Evolutionary conservation across 805 yeast species (phyloP).

Genomic region (Kodamaea leandrae): DNA sequence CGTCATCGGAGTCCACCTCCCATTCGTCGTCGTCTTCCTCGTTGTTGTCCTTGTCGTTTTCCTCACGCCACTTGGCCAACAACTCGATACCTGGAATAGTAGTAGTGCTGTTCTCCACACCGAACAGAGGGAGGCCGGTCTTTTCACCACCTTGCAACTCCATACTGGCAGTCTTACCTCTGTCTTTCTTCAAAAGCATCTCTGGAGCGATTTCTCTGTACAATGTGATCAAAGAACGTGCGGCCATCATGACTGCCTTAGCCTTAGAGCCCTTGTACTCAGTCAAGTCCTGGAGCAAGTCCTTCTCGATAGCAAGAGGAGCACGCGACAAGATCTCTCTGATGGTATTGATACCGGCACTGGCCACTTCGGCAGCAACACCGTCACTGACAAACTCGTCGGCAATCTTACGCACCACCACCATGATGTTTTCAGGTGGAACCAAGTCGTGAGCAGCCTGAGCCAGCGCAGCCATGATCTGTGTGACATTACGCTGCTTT

Average conservation of each 20-base stretch:
- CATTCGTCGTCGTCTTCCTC: slow-evolving; percentile 48
- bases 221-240: slow-evolving; percentile 77
- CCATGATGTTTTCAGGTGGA: slow-evolving; percentile 86
- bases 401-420: slow-evolving; percentile 86
- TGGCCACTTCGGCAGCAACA: slow-evolving; percentile 96
- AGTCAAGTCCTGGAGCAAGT: slow-evolving; percentile 81
- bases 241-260: slow-evolving; percentile 93
- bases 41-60: slow-evolving; percentile 53
- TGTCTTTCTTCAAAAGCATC: slow-evolving; percentile 83
- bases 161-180: slow-evolving; percentile 91
- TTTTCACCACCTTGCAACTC: slow-evolving; percentile 60
- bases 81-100: slow-evolving; percentile 90
- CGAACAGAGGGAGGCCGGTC: slow-evolving; percentile 55
- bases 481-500: slow-evolving; percentile 91
- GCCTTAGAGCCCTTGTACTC: slow-evolving; percentile 92
- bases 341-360: slow-evolving; percentile 95
- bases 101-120: slow-evolving; percentile 65
- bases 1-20: slow-evolving; percentile 47
- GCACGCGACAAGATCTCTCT: slow-evolving; percentile 92
- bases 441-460: slow-evolving; percentile 96
- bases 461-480: slow-evolving; percentile 94
- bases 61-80: slow-evolving; percentile 79
- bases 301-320: slow-evolving; percentile 88
- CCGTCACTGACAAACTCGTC: slow-evolving; percentile 98
- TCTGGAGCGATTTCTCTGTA: slow-evolving; percentile 97